Percentiles rank a stretch among this genome's conserved stretches.
Evolutionary conservation across 768 basidiomycete species (phyloP).

Genomic region (Antrodiella citrinella): DNA sequence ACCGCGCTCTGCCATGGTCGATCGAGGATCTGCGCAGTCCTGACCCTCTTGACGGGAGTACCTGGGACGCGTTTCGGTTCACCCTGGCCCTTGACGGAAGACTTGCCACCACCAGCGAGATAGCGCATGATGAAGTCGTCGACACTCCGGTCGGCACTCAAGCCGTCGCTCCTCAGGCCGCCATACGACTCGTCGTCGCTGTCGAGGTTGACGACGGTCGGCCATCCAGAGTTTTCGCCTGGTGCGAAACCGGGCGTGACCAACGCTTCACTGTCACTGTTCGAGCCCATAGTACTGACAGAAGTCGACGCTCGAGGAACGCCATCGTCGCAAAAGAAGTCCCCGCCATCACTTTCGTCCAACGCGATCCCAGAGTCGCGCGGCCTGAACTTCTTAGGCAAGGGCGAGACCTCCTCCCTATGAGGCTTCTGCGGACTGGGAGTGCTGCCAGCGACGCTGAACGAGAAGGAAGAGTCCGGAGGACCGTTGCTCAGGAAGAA

Average conservation of each 20-base stretch:
- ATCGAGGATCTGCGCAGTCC: slow-evolving; percentile 44
- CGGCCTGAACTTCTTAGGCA: slow-evolving; percentile 66
- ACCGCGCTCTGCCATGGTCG: slow-evolving; percentile 81
- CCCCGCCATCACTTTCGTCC: slow-evolving; percentile 45
- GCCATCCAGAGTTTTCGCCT: slow-evolving; percentile 54
- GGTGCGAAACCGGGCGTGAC: slow-evolving; percentile 60
- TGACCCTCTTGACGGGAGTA: slow-evolving; percentile 73
- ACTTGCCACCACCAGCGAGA: slow-evolving; percentile 50
- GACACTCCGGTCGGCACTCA: slow-evolving; percentile 23
- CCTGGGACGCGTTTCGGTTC: slow-evolving; percentile 61
- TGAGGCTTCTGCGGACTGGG: slow-evolving; percentile 43
- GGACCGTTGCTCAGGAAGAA: slow-evolving; percentile 30
- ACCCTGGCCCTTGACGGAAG: slow-evolving; percentile 25
- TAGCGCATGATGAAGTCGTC: slow-evolving; percentile 70
- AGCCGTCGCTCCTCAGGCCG: slow-evolving; percentile 4
- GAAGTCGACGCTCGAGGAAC: slow-evolving; percentile 58
- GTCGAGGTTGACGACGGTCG: slow-evolving; percentile 28
- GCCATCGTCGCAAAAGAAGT: slow-evolving; percentile 11
- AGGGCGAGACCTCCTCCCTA: slow-evolving; percentile 18
- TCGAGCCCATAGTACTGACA: slow-evolving; percentile 52
- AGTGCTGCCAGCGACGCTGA: slow-evolving; percentile 47
- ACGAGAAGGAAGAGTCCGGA: slow-evolving; percentile 43
- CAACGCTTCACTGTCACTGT: slow-evolving; percentile 56
- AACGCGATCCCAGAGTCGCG: slow-evolving; percentile 59
- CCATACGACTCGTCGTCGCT: slow-evolving; percentile 24